Conservation (phyloP, 768 basidiomycete genomes). For the Mycena venus region DNA sequence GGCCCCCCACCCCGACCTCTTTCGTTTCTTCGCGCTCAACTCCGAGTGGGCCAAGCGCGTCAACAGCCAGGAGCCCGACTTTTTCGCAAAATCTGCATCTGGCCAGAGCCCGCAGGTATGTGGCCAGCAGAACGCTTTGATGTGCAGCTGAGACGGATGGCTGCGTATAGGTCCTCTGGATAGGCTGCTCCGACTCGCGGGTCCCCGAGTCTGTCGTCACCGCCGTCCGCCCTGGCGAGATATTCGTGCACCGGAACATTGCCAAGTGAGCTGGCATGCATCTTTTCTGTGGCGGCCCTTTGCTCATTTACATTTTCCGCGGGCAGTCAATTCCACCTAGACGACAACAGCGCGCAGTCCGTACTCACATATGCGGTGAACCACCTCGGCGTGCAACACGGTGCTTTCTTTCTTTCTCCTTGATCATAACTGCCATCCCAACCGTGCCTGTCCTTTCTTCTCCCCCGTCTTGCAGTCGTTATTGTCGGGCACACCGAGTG, state of each 20-base stretch:
- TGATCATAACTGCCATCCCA: conserved; percentile 43
- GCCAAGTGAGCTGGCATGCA: conserved; percentile 72
- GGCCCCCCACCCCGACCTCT: conserved; percentile 35
- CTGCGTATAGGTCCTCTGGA: conserved; percentile 77
- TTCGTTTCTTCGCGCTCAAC: conserved; percentile 63
- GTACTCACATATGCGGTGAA: conserved; percentile 83
- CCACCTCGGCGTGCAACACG: conserved; percentile 80
- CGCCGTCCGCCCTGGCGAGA: conserved; percentile 78
- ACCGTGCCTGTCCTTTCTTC: conserved; percentile 36
- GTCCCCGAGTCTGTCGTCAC: conserved; percentile 86
- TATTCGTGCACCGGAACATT: conserved; percentile 90
- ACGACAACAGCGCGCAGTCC: conserved; percentile 80
- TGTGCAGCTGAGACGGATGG: not conserved
- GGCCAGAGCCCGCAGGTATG: conserved; percentile 78
- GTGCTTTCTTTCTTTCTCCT: conserved; percentile 60
- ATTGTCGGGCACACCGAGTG: conserved; percentile 89
- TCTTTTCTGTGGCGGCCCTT: not conserved
- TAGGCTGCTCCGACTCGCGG: conserved; percentile 88
- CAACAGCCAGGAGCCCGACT: conserved; percentile 65
- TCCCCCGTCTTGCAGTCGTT: conserved; percentile 63
- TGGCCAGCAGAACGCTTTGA: not conserved
- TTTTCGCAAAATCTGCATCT: conserved; percentile 71
- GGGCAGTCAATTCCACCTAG: conserved; percentile 76
- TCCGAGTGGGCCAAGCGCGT: conserved; percentile 79
- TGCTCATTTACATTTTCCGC: not conserved